phyloP scores from a whole-genome alignment of 2,329 filamentous ascomycete species.

The Balansia obtecta region DNA sequence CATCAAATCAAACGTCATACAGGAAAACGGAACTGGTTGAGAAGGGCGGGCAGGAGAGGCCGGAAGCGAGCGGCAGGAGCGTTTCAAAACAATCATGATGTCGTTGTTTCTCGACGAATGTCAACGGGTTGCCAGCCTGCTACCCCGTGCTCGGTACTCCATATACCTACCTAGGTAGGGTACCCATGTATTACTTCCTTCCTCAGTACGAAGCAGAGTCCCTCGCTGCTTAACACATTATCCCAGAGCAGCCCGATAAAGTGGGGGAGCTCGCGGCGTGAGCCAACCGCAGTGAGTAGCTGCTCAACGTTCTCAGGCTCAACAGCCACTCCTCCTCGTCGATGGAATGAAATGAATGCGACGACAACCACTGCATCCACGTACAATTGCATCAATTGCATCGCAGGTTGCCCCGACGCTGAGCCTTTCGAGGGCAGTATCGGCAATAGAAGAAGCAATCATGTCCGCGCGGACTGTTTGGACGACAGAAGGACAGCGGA shows the following conservation, averaged over 20 bases:
- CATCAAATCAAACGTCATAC: background rate
- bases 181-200: too few relatives aligned
- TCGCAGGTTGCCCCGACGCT: background rate
- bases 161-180: too few relatives aligned
- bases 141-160: too few relatives aligned
- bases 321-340: background rate
- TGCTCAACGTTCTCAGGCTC: background rate
- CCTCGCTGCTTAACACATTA: background rate
- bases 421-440: background rate
- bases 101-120: background rate
- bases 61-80: constrained; percentile 2
- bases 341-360: background rate
- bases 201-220: background rate
- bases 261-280: background rate
- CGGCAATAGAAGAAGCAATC: background rate
- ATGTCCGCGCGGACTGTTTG: background rate
- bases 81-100: background rate
- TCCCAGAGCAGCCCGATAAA: constrained; percentile 10
- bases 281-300: background rate
- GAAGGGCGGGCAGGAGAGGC: background rate
- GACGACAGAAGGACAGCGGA: too few relatives aligned
- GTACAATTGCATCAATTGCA: background rate
- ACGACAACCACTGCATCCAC: background rate
- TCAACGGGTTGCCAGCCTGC: too few relatives aligned
- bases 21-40: background rate